These are phyloP conservation scores for Cladorrhinum sp. DNA, from an alignment of 2,329 filamentous ascomycete genomes.

Conservation along the genomic window DNA sequence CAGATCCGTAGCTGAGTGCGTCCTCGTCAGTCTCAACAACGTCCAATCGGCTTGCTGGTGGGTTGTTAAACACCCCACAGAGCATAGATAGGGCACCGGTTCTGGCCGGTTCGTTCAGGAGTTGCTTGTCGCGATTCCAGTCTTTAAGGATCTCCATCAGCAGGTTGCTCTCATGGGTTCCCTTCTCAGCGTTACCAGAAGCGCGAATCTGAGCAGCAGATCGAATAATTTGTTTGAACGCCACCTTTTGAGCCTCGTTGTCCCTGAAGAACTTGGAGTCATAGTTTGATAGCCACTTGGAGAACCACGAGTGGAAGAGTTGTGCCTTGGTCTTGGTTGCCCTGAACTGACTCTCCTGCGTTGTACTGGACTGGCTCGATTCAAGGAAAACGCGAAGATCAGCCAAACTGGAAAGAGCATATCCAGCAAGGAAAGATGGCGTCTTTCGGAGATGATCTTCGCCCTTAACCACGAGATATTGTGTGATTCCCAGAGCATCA, in stretches of 20 bases:
- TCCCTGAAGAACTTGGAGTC: constrained; percentile 51
- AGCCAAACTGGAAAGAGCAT: constrained; percentile 73
- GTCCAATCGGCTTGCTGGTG: constrained; percentile 58
- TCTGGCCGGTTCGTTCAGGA: constrained; percentile 69
- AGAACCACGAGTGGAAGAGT: constrained; percentile 76
- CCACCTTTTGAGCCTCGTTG: constrained; percentile 43
- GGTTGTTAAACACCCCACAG: constrained; percentile 69
- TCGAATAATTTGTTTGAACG: constrained; percentile 65
- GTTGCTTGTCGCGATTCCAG: constrained; percentile 54
- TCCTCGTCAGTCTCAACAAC: constrained; percentile 66
- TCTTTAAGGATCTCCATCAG: constrained; percentile 79
- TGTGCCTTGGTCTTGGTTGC: constrained; percentile 73
- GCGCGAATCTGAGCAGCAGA: constrained; percentile 66
- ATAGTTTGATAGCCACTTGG: constrained; percentile 64
- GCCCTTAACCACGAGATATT: constrained; percentile 75
- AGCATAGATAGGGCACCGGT: constrained; percentile 69
- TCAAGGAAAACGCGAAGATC: constrained; percentile 74
- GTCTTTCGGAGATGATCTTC: constrained; percentile 59
- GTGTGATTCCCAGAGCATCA: constrained; percentile 81
- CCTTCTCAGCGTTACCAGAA: constrained; percentile 66
- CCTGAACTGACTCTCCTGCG: constrained; percentile 78
- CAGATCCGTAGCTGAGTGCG: constrained; percentile 59
- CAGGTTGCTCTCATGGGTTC: constrained; percentile 73
- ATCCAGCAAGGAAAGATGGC: constrained; percentile 77
- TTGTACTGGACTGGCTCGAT: constrained; percentile 72